phyloP scores from a whole-genome alignment of 2,329 filamentous ascomycete species.

The Xylariaceae sp. region DNA sequence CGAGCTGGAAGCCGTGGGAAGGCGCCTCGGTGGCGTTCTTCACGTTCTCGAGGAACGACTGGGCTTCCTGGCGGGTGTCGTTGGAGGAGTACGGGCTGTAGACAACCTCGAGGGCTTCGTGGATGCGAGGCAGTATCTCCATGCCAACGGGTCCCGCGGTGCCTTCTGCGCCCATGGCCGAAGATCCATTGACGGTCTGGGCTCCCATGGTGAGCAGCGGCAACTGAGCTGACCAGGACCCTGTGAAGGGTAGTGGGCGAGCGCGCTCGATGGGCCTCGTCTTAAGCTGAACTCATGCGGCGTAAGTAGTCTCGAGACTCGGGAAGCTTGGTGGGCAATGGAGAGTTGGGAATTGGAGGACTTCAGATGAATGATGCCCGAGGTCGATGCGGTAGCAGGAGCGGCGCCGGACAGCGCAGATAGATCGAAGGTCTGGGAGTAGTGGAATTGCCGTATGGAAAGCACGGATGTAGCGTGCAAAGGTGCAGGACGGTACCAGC shows the following conservation, averaged over 20 bases:
- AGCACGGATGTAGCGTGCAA: too few relatives aligned
- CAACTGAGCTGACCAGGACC: slow-evolving; percentile 13
- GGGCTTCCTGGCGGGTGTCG: slow-evolving; percentile 72
- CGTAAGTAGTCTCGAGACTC: too few relatives aligned
- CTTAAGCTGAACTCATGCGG: slow-evolving; percentile 22
- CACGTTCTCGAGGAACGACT: slow-evolving; percentile 76
- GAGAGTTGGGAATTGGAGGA: too few relatives aligned
- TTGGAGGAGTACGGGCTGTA: slow-evolving; percentile 78
- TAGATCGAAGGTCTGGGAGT: too few relatives aligned
- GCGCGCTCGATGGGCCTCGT: slow-evolving; percentile 16
- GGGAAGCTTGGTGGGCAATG: too few relatives aligned
- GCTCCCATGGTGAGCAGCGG: slow-evolving; percentile 16
- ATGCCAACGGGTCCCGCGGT: slow-evolving; percentile 29
- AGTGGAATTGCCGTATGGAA: too few relatives aligned
- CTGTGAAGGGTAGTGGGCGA: slow-evolving; percentile 18
- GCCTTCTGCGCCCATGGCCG: slow-evolving; percentile 26
- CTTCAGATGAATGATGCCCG: too few relatives aligned
- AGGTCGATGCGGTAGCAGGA: too few relatives aligned
- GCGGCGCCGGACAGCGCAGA: too few relatives aligned
- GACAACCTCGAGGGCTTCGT: slow-evolving; percentile 79
- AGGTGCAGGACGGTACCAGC: too few relatives aligned
- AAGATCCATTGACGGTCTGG: slow-evolving; percentile 20
- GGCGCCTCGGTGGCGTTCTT: slow-evolving; percentile 75
- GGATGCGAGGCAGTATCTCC: slow-evolving; percentile 58
- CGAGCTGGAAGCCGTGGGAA: slow-evolving; percentile 76